These are phyloP conservation scores for Penicillium crystallinum DNA, from an alignment of 495 filamentous ascomycete species.

Conservation along the genomic window DNA sequence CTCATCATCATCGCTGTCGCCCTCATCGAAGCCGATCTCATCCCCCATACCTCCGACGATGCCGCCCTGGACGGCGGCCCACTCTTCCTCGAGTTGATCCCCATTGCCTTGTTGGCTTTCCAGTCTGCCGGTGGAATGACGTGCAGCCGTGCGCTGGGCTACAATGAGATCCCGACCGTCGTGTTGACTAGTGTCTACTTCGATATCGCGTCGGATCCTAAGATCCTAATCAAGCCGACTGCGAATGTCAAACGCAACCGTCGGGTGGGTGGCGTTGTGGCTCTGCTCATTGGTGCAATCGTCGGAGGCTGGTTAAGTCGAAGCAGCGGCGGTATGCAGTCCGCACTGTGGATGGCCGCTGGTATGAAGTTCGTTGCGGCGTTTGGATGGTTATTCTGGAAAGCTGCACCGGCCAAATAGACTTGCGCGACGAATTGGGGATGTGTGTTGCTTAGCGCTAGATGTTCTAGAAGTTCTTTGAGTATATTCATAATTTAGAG, in stretches of 20 bases:
- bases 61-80: conserved; percentile 21
- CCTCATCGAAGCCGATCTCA: conserved; percentile 47
- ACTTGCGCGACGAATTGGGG: not conserved
- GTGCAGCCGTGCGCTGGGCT: conserved; percentile 55
- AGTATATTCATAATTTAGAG: not conserved
- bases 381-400: conserved; percentile 42
- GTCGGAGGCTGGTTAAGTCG: conserved; percentile 58
- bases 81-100: conserved; percentile 46
- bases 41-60: conserved; percentile 36
- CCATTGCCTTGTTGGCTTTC: conserved; percentile 62
- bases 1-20: conserved; percentile 55
- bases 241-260: conserved; percentile 62
- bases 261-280: conserved; percentile 51
- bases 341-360: conserved; percentile 55
- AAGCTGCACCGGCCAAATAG: conserved; percentile 21
- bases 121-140: conserved; percentile 68
- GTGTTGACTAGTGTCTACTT: conserved; percentile 69
- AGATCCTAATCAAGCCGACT: conserved; percentile 37
- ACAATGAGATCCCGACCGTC: conserved; percentile 66
- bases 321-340: conserved; percentile 49
- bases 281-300: conserved; percentile 57
- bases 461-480: not conserved
- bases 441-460: not conserved
- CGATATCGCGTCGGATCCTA: conserved; percentile 59
- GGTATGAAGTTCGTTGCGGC: conserved; percentile 49